Conservation (phyloP, 371 early-diverging fungal species). For the Rhizoclosmatium hyalinum region DNA sequence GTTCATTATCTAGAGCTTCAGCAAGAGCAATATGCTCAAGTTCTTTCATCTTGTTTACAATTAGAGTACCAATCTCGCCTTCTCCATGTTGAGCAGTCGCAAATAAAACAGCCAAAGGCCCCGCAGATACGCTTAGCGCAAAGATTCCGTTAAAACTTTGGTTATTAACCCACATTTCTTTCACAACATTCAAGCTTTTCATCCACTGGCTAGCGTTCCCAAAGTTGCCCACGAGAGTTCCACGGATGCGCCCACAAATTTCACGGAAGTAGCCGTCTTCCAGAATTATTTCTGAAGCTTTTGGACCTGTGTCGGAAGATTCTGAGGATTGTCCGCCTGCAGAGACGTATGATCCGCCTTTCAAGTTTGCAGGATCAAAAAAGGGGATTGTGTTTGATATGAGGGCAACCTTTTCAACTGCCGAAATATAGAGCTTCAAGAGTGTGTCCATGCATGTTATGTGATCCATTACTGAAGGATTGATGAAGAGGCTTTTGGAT, state of each 20-base stretch:
- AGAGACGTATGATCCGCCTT: constrained; percentile 41
- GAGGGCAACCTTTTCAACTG: constrained; percentile 39
- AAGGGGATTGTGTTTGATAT: constrained; percentile 51
- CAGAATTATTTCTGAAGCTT: constrained; percentile 41
- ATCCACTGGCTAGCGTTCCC: constrained; percentile 49
- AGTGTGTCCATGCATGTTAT: constrained; percentile 42
- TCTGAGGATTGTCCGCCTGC: constrained; percentile 38
- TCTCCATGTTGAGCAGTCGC: constrained; percentile 26
- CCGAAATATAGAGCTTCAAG: constrained; percentile 43
- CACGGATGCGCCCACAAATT: constrained; percentile 50
- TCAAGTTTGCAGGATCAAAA: constrained; percentile 45
- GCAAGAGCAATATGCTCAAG: constrained; percentile 16
- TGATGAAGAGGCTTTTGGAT: constrained; percentile 29
- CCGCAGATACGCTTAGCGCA: constrained; percentile 33
- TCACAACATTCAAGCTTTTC: constrained; percentile 37
- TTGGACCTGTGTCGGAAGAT: constrained; percentile 37
- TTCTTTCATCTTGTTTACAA: constrained; percentile 38
- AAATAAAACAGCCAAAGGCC: constrained; percentile 35
- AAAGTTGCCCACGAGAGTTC: constrained; percentile 50
- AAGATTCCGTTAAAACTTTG: constrained; percentile 37
- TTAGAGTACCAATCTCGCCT: constrained; percentile 10
- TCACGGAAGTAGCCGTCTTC: constrained; percentile 53
- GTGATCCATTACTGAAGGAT: constrained; percentile 44
- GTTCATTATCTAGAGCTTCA: not conserved
- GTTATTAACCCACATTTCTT: constrained; percentile 51